Evolutionary conservation across 768 basidiomycete species (phyloP), one percentile per base, ranked within the genome.

Genomic region (Mrakia gelida): DNA sequence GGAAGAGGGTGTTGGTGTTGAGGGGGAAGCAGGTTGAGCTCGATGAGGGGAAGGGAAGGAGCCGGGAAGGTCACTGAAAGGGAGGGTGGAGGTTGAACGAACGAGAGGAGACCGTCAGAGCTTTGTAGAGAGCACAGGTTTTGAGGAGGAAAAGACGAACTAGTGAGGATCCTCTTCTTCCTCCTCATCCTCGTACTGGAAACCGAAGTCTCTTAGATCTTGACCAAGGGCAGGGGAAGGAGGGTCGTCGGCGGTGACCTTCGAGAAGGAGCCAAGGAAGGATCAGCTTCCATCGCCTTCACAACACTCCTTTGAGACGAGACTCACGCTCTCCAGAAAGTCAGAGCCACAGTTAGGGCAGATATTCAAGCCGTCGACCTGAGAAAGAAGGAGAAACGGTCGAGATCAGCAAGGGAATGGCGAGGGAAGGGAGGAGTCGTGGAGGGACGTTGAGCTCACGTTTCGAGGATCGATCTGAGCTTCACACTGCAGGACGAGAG

Each of bases 321-420:
- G n/a, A 71, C 68, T 34, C 13, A 77, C 70, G 54, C 54, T 41
- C 28, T 77, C 76, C 18, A 77, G 59, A 30, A 77, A 77, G 71
- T 77, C 76, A 3, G 76, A 77, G 16, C 30, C 59, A 32, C 76
- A 77, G 23, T 43, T 34, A 13, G 71, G 59, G 41, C 76, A 77
- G 54, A 72, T 28, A 11, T 23, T 38, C 59, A 43, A 9, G 34
- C 70, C 76, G 16, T 77, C 45, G 28, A 77, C 28, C 70, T 77
- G 71, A 13, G 41, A 7, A 21, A 0, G n/a, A 16, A 52, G 1
- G 23, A 63, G 21, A 34, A 32, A 21, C 32, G 26, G 30, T 23
- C 26, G 26, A 21, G 18, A 49, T 68, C 65, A 70, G 75, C 54
- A 4, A 10, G n/a, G 41, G 26, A 32, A 30, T 0, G n/a, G 68